Percentiles rank a stretch among this genome's conserved stretches.
These are phyloP conservation scores for Wallacemonas rigidus DNA, from an alignment of 208 protist species.

Conservation along the genomic window DNA sequence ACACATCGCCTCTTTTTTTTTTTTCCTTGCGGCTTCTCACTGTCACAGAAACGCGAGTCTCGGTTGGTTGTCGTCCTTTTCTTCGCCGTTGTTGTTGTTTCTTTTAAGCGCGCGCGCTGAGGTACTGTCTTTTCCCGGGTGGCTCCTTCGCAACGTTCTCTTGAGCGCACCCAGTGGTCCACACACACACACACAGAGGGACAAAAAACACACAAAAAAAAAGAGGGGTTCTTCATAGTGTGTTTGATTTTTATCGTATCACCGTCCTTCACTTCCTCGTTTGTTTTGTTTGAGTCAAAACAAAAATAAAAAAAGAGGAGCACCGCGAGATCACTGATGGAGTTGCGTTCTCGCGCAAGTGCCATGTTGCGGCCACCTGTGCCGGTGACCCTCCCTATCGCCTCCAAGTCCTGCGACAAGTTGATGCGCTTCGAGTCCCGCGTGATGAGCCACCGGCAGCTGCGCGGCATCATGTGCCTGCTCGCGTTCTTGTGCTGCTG, in stretches of 20 bases:
- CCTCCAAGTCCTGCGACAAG: conserved; percentile 23
- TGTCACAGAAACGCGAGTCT: too few species aligned
- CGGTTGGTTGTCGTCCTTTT: too few species aligned
- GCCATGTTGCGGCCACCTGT: conserved; percentile 29
- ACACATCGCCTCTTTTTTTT: too few species aligned
- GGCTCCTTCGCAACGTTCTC: too few species aligned
- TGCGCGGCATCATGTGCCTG: conserved; percentile 60
- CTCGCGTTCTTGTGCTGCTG: conserved; percentile 49
- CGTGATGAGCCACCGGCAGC: conserved; percentile 37
- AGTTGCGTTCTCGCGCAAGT: conserved; percentile 43
- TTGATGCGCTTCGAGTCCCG: conserved; percentile 51
- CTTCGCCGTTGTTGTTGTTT: too few species aligned
- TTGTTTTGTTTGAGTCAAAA: conserved; percentile 10
- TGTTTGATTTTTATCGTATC: conserved; percentile 2
- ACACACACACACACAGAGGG: too few species aligned
- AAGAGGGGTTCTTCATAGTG: not conserved
- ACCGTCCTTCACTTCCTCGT: not conserved
- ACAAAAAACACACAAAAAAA: too few species aligned
- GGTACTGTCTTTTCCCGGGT: too few species aligned
- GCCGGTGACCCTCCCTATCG: conserved; percentile 37
- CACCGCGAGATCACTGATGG: conserved; percentile 24
- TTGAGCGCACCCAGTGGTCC: too few species aligned
- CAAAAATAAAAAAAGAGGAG: not conserved
- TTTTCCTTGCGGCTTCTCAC: too few species aligned
- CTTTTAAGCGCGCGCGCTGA: too few species aligned